phyloP scores from a whole-genome alignment of 2,329 filamentous ascomycete genomes.

The Verticillium klebahnii region DNA sequence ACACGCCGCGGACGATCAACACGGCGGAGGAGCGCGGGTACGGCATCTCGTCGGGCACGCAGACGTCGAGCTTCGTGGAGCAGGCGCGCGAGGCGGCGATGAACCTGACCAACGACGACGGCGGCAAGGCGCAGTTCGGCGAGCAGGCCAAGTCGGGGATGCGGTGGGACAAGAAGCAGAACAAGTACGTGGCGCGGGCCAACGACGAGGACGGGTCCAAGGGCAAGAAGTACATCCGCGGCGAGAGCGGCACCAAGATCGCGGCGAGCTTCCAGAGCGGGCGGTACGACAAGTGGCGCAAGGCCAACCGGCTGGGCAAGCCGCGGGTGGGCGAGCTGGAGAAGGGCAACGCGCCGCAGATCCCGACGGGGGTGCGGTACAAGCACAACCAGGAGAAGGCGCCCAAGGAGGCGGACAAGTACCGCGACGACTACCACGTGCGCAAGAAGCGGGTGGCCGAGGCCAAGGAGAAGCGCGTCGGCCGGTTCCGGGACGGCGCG shows the following conservation, averaged over 20 bases:
- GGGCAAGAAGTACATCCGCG: conserved; percentile 67
- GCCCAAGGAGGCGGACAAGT: conserved; percentile 91
- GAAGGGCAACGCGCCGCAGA: conserved; percentile 28
- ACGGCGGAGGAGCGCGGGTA: conserved; percentile 88
- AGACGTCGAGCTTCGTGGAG: conserved; percentile 74
- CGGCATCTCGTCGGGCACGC: conserved; percentile 80
- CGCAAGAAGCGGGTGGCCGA: conserved; percentile 87
- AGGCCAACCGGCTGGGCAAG: conserved; percentile 73
- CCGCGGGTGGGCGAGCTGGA: conserved; percentile 81
- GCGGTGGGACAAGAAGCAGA: conserved; percentile 96
- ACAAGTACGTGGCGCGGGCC: conserved; percentile 85
- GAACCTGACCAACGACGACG: conserved; percentile 89
- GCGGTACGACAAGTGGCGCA: conserved; percentile 89
- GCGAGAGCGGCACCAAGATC: conserved; percentile 94
- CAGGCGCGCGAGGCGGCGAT: conserved; percentile 84
- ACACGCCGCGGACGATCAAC: conserved; percentile 77
- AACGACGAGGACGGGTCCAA: conserved; percentile 94
- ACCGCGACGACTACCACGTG: conserved; percentile 81
- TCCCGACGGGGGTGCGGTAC: conserved; percentile 50
- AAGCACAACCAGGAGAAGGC: conserved; percentile 84
- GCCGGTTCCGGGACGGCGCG: conserved; percentile 66
- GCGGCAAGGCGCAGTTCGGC: conserved; percentile 66
- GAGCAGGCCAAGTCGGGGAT: conserved; percentile 67
- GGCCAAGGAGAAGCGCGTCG: conserved; percentile 78
- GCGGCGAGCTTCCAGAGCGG: conserved; percentile 90